phyloP scores from a whole-genome alignment of 2,329 filamentous ascomycete species.

The Tolypocladium album region DNA sequence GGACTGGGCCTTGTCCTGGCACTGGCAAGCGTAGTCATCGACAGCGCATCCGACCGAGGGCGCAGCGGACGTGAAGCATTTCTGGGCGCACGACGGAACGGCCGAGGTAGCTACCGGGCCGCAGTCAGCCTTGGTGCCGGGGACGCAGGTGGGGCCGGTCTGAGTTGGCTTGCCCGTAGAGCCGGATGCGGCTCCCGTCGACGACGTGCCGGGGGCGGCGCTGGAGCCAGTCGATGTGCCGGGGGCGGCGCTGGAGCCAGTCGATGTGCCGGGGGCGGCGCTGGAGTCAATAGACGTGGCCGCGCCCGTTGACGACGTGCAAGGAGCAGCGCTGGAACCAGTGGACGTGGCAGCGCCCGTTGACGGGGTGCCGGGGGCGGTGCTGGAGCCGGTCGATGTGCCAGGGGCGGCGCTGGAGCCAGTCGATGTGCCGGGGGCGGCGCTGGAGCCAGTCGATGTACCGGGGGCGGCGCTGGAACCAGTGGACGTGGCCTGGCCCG shows the following conservation, averaged over 20 bases:
- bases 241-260: background rate
- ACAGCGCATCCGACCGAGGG: constrained; percentile 14
- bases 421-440: background rate
- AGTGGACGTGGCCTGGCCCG: background rate
- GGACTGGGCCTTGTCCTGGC: constrained; percentile 11
- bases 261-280: background rate
- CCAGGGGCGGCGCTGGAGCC: background rate
- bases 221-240: background rate
- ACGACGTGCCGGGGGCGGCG: background rate
- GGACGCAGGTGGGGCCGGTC: constrained; percentile 4
- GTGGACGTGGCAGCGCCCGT: background rate
- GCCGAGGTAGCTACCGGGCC: constrained; percentile 13
- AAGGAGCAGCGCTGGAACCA: background rate
- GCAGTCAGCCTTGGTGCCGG: constrained; percentile 9
- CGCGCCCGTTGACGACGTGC: background rate
- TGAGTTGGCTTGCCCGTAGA: background rate
- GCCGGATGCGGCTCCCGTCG: background rate
- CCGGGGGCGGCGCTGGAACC: background rate
- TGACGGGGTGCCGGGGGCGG: background rate
- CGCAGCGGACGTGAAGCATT: constrained; percentile 14
- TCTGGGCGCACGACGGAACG: constrained; percentile 14
- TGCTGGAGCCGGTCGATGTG: too few species aligned
- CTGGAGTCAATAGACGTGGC: background rate
- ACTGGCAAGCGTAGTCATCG: constrained; percentile 17
- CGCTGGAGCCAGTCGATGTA: background rate